These are phyloP conservation scores for Flammula alnicola DNA, from an alignment of 1,284 basidiomycete genomes.

Conservation along the genomic window DNA sequence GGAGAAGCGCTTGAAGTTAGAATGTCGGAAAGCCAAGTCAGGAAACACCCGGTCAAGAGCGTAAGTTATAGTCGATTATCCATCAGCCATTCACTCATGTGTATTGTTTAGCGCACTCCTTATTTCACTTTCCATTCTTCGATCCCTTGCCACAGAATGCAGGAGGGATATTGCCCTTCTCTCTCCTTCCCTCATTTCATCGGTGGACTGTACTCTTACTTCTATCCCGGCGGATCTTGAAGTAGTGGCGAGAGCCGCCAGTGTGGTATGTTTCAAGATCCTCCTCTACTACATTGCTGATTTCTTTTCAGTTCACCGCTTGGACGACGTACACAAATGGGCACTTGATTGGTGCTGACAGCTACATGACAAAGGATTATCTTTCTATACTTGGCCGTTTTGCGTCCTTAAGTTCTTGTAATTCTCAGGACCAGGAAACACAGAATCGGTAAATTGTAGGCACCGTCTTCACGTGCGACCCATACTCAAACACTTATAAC, in stretches of 20 bases:
- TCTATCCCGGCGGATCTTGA: slow-evolving; percentile 79
- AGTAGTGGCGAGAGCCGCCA: slow-evolving; percentile 82
- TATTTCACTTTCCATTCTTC: slow-evolving; percentile 87
- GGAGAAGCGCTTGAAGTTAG: slow-evolving; percentile 75
- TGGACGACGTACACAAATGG: slow-evolving; percentile 95
- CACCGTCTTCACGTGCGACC: slow-evolving; percentile 5
- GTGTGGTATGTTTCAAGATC: slow-evolving; percentile 60
- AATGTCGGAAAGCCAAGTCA: slow-evolving; percentile 69
- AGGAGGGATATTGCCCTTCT: slow-evolving; percentile 86
- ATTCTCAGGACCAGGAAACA: slow-evolving; percentile 62
- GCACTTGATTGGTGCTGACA: slow-evolving; percentile 78
- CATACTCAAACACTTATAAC: slow-evolving; percentile 3
- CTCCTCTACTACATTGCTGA: neutral
- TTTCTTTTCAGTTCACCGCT: slow-evolving; percentile 72
- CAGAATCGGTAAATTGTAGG: slow-evolving; percentile 61
- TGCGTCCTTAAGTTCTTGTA: slow-evolving; percentile 59
- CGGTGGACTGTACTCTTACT: slow-evolving; percentile 71
- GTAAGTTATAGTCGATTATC: slow-evolving; percentile 53
- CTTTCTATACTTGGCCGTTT: slow-evolving; percentile 73
- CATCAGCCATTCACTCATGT: neutral
- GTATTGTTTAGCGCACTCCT: slow-evolving; percentile 68
- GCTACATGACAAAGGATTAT: slow-evolving; percentile 73
- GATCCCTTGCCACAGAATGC: slow-evolving; percentile 88
- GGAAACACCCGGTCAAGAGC: slow-evolving; percentile 82
- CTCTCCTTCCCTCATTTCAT: slow-evolving; percentile 76